Evolutionary conservation across 2,329 filamentous ascomycete species (phyloP).

Genomic region (Phyllosticta ampelicida): DNA sequence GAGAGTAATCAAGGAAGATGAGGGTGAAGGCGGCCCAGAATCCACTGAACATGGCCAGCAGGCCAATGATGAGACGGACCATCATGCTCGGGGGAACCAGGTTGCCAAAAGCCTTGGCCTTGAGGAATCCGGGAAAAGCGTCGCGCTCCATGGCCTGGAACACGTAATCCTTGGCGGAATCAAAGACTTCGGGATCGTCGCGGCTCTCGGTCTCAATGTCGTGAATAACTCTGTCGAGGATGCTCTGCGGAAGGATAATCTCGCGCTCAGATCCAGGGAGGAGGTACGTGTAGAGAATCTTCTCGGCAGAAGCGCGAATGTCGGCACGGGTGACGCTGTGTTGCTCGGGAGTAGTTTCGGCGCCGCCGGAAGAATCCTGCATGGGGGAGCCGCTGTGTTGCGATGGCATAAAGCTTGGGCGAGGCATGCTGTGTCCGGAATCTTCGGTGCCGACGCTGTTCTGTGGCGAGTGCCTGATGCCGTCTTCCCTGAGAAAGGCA

Average conservation of each 20-base stretch:
- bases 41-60: constrained; percentile 77
- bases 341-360: constrained; percentile 39
- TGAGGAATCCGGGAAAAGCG: constrained; percentile 93
- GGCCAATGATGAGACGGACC: constrained; percentile 71
- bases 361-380: constrained; percentile 24
- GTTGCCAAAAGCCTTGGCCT: constrained; percentile 91
- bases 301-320: constrained; percentile 86
- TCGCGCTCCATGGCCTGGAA: constrained; percentile 99
- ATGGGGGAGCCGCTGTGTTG: constrained; percentile 63
- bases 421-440: constrained; percentile 44
- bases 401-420: constrained; percentile 52
- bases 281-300: constrained; percentile 96
- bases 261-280: constrained; percentile 93
- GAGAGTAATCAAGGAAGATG: constrained; percentile 74
- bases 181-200: constrained; percentile 95
- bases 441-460: constrained; percentile 37
- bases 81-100: constrained; percentile 85
- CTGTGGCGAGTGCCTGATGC: constrained; percentile 35
- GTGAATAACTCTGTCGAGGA: constrained; percentile 74
- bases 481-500: constrained; percentile 63
- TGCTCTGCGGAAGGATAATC: constrained; percentile 81
- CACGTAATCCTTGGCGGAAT: constrained; percentile 95
- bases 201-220: constrained; percentile 84
- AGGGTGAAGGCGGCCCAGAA: constrained; percentile 93
- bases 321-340: constrained; percentile 82